Evolutionary conservation across 306 rosid species (phyloP).

Genomic region (Senna tora): DNA sequence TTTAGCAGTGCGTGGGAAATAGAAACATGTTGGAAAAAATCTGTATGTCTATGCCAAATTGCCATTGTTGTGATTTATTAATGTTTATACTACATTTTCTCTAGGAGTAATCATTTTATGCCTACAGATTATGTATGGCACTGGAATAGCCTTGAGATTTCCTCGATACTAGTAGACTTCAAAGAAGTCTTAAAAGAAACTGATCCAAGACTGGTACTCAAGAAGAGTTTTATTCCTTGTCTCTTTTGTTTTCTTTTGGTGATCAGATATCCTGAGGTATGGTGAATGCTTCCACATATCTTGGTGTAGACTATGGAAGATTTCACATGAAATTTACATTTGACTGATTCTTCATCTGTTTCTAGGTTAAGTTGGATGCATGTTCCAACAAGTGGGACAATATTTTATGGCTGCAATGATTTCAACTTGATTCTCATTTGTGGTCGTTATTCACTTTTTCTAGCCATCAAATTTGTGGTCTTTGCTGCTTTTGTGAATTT

Average conservation of each 20-base stretch:
- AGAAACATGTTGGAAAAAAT: background rate
- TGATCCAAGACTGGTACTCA: background rate
- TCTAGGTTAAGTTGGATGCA: background rate
- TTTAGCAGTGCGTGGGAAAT: background rate
- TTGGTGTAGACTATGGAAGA: background rate
- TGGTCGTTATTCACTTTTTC: background rate
- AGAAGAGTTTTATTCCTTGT: background rate
- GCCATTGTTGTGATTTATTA: background rate
- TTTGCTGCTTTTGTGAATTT: too few relatives aligned
- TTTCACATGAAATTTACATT: constrained; percentile 1
- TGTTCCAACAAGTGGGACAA: constrained; percentile 12
- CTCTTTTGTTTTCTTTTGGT: background rate
- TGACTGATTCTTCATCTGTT: background rate
- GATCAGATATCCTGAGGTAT: background rate
- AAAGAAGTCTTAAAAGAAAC: background rate
- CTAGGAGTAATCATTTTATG: background rate
- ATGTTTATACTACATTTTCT: background rate
- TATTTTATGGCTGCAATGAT: background rate
- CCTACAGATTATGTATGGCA: background rate
- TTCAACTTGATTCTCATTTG: background rate
- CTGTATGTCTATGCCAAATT: background rate
- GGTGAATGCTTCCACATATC: background rate
- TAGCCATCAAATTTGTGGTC: too few relatives aligned
- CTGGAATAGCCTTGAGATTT: constrained; percentile 2
- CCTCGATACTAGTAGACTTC: background rate